Evolutionary conservation across 257 asterid species (phyloP).

Genomic region (Lycium ferocissimum): DNA sequence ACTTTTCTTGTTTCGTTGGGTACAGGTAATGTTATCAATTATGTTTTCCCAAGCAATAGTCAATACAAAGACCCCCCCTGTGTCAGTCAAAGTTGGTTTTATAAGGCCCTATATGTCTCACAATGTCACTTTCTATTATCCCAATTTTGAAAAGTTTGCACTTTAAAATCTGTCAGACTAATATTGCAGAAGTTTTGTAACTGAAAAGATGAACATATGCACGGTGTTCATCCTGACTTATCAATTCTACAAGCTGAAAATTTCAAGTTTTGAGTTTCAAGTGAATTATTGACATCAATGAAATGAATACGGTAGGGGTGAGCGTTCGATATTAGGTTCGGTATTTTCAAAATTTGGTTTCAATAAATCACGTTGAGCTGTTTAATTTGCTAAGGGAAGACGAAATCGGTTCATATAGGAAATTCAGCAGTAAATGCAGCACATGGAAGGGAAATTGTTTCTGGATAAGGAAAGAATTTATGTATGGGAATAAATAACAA

Average conservation of each 20-base stretch:
- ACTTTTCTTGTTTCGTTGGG: not conserved
- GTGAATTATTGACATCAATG: too few species aligned
- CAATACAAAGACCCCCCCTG: not conserved
- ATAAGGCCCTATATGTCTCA: not conserved
- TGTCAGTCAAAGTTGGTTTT: not conserved
- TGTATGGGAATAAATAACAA: not conserved
- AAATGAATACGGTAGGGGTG: too few species aligned
- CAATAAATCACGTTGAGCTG: not conserved
- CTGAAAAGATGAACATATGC: slow-evolving; percentile 1
- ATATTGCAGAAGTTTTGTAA: not conserved
- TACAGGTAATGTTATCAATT: not conserved
- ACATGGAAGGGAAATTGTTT: not conserved
- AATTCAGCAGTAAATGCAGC: not conserved
- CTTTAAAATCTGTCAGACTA: slow-evolving; percentile 8
- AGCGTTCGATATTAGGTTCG: too few species aligned
- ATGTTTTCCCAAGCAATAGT: not conserved
- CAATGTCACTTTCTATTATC: not conserved
- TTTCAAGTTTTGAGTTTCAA: too few species aligned
- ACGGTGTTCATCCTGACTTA: not conserved
- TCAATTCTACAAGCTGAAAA: not conserved
- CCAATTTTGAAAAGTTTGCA: slow-evolving; percentile 19
- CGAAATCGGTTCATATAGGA: not conserved
- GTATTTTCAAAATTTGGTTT: too few species aligned
- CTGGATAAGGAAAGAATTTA: not conserved
- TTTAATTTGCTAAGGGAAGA: not conserved